phyloP scores from a whole-genome alignment of 208 protist species.

The Crithidia sp. region DNA sequence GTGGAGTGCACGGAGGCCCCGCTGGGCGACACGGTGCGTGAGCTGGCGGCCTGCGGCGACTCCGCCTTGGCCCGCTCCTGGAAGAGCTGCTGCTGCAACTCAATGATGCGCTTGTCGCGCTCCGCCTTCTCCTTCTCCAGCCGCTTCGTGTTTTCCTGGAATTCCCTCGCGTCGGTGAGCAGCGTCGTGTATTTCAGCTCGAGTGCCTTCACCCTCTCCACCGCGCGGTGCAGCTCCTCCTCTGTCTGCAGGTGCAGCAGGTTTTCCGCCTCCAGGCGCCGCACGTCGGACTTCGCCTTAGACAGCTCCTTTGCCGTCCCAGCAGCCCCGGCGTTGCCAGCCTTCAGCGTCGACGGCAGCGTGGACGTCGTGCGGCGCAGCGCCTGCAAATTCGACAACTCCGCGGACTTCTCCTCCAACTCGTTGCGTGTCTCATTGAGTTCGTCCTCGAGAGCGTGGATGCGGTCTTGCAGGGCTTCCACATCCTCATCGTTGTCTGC shows the following conservation, averaged over 20 bases:
- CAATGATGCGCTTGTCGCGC: conserved; percentile 20
- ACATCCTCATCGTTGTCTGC: conserved; percentile 51
- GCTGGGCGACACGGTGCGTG: background rate
- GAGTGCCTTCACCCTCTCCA: conserved; percentile 24
- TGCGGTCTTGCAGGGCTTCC: conserved; percentile 55
- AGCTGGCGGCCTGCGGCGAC: background rate
- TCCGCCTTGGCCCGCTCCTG: conserved; percentile 9
- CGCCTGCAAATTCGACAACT: conserved; percentile 39
- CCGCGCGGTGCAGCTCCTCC: conserved; percentile 32
- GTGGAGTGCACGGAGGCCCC: conserved; percentile 8
- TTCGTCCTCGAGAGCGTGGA: conserved; percentile 43
- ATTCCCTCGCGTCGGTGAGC: conserved; percentile 18
- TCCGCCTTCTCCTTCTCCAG: conserved; percentile 26
- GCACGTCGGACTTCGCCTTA: conserved; percentile 37
- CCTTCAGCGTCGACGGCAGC: conserved; percentile 26
- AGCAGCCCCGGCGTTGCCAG: conserved; percentile 24
- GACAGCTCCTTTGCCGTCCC: conserved; percentile 41
- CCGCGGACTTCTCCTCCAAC: conserved; percentile 42
- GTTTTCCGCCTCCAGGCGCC: conserved; percentile 40
- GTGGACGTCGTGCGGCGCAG: conserved; percentile 9
- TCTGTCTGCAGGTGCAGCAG: conserved; percentile 37
- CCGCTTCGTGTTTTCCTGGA: conserved; percentile 11
- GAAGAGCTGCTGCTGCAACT: conserved; percentile 31
- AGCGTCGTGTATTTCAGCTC: conserved; percentile 20
- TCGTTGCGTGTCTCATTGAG: conserved; percentile 42